phyloP scores from a whole-genome alignment of 2,329 filamentous ascomycete genomes.

The Calonectria multiphialidica region DNA sequence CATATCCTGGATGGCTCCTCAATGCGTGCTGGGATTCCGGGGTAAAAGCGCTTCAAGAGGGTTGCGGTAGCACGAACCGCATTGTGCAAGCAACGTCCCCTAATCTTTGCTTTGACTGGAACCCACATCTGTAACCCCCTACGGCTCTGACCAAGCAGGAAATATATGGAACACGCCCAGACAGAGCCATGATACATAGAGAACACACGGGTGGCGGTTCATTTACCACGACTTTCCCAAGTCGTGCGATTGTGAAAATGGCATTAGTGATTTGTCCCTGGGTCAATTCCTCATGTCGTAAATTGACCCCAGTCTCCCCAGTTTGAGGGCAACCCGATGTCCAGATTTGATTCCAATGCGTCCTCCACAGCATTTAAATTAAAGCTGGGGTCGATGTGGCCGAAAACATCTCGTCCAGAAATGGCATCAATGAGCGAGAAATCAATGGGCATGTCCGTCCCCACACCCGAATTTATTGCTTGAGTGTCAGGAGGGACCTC shows the following conservation, averaged over 20 bases:
- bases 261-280: neutral
- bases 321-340: constrained; percentile 65
- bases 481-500: constrained; percentile 39
- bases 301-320: constrained; percentile 61
- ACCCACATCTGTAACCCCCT: neutral
- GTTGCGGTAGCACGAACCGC: neutral
- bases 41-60: neutral
- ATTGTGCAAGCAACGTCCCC: neutral
- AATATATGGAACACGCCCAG: neutral
- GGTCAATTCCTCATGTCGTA: constrained; percentile 38
- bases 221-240: neutral
- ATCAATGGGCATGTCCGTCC: constrained; percentile 52
- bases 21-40: neutral
- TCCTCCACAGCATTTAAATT: constrained; percentile 66
- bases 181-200: neutral
- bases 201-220: neutral
- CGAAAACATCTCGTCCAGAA: constrained; percentile 66
- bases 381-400: constrained; percentile 67
- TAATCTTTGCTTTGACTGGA: neutral
- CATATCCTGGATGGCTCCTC: neutral
- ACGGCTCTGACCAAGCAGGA: neutral
- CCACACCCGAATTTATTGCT: constrained; percentile 42
- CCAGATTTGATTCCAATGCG: constrained; percentile 65
- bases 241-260: neutral
- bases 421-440: constrained; percentile 57